Percentiles rank a stretch among this genome's conserved stretches.
Conservation (phyloP, 106 monocot species). For the Ottelia alismoides region DNA sequence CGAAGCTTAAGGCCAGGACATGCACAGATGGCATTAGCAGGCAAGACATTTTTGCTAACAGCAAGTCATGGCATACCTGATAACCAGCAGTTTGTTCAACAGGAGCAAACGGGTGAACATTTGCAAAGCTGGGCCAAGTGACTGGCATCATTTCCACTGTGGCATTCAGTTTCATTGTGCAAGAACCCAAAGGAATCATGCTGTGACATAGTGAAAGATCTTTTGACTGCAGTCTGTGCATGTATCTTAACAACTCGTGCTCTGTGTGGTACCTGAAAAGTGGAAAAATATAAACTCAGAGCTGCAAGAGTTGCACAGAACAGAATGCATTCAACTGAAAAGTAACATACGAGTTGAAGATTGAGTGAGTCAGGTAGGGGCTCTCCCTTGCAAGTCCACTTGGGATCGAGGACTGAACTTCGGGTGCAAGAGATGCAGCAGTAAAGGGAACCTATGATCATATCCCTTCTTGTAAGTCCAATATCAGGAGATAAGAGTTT, state of each 20-base stretch:
- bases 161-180: conserved; percentile 99
- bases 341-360: conserved; percentile 70
- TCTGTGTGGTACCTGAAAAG: conserved; percentile 96
- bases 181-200: conserved; percentile 98
- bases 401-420: conserved; percentile 59
- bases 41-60: too few species aligned
- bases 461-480: too few species aligned
- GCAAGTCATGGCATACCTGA: conserved; percentile 34
- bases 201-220: conserved; percentile 98
- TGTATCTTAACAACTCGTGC: conserved; percentile 84
- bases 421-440: conserved; percentile 81
- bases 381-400: conserved; percentile 61
- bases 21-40: too few species aligned
- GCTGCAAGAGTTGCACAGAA: too few species aligned
- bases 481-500: too few species aligned
- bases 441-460: conserved; percentile 58
- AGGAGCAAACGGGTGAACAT: conserved; percentile 91
- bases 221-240: conserved; percentile 68
- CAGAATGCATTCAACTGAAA: too few species aligned
- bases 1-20: too few species aligned
- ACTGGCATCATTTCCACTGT: conserved; percentile 98
- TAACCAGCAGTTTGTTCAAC: conserved; percentile 73
- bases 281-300: too few species aligned
- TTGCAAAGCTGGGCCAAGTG: conserved; percentile 81
- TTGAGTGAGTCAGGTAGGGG: conserved; percentile 74